Conservation (phyloP, 163 green algal species). For the Scenedesmus sp. region DNA sequence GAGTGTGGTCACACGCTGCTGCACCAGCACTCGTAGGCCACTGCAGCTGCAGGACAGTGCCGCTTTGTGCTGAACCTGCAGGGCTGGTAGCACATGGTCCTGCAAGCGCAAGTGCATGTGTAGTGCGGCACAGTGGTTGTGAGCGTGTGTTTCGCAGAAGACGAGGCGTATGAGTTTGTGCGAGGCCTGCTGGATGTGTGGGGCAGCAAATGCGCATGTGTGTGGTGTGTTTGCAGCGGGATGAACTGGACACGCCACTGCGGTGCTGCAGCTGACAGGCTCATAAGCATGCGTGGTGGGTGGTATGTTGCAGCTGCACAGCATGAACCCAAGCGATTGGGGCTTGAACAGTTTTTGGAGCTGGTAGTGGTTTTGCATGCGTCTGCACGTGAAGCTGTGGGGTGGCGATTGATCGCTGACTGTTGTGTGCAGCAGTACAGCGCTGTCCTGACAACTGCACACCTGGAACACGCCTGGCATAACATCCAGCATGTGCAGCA, state of each 20-base stretch:
- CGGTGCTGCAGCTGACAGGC: too few relatives aligned
- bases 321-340: too few relatives aligned
- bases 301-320: too few relatives aligned
- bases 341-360: too few relatives aligned
- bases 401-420: background rate
- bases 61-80: conserved; percentile 24
- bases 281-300: too few relatives aligned
- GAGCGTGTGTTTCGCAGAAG: background rate
- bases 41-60: conserved; percentile 21
- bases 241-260: too few relatives aligned
- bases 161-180: background rate
- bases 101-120: background rate
- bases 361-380: background rate
- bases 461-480: conserved; percentile 34
- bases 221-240: too few relatives aligned
- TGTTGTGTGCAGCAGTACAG: background rate
- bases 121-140: background rate
- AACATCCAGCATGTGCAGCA: conserved; percentile 23
- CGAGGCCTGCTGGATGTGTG: background rate
- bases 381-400: background rate
- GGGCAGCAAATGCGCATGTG: too few relatives aligned
- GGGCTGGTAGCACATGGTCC: conserved; percentile 31
- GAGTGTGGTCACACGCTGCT: background rate
- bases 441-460: background rate
- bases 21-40: background rate